Evolutionary conservation across 768 basidiomycete species (phyloP), one percentile per base, ranked within the genome.

Genomic region (Gelatoporia subvermispora): DNA sequence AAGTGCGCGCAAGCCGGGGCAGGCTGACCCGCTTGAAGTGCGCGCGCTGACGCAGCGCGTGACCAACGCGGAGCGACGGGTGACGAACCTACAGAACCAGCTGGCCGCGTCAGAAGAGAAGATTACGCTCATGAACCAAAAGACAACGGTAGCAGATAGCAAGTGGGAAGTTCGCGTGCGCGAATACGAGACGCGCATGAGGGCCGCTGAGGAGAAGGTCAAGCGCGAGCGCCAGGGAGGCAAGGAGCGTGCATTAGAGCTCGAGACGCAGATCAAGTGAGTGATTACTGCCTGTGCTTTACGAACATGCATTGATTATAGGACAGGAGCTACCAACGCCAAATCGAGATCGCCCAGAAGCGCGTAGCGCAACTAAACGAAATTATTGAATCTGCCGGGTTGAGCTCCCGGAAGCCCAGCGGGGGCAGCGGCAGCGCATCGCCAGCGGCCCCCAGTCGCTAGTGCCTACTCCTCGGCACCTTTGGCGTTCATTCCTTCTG

Each of bases 161-260:
- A 95, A 94, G 66, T 98, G 94, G 93, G 93, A 94, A 60, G 90
- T 86, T 0, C 75, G 94, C n/a, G 89, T 98, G 39, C 86, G 84
- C 65, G 94, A 98, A 67, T 93, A 94, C 59, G 92, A 96, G 68
- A 63, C 79, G 13, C 70, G 88, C 16, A 61, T 93, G 53, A 84
- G 83, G 64, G 81, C 83, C 0, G 90, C 90, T 0, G 91, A 93
- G 60, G 94, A 98, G 73, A 84, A 83, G 62, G 82, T 92, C 55
- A 97, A 97, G 75, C 76, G 91, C 47, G 93, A 95, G 72, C 74
- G 89, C 51, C 94, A 97, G 60, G 96, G 95, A 3, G 80, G 85
- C 38, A 99, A 97, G 69, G 95, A 98, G 68, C 70, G 89, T 18
- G 71, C 87, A 25, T 93, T 61, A 91, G 94, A 10, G 79, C 83